Evolutionary conservation across 1,284 basidiomycete genomes (phyloP), one percentile per base, ranked within the genome.

Genomic region (Boletus mariae): DNA sequence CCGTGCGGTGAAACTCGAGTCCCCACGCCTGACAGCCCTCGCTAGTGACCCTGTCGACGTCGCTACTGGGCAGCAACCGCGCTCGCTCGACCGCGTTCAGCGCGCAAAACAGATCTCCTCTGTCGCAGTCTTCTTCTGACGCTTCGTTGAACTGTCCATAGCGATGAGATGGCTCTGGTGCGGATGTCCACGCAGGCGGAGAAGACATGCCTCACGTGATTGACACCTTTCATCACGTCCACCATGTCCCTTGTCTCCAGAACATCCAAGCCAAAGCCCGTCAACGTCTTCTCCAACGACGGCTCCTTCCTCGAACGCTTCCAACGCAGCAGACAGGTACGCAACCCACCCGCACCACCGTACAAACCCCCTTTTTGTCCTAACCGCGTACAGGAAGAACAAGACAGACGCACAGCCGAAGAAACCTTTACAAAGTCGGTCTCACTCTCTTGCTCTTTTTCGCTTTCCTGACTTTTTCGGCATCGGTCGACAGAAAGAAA

Each of bases 231-330:
- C 5, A 17, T 32, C 31, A 17, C 55, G 8, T 12, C 34, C 50
- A 47, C 23, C 51, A 63, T 61, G 59, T 58, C 54, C 25, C 68
- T 59, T 1, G 45, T 52, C 29, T 23, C 57, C 4, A 65, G 56
- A 35, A 37, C 44, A 5, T 54, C 65, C 23, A 79, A 77, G 63
- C 52, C 66, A 35, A 80, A 80, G 60, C 73, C 80, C 3, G 63
- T 71, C 51, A 83, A 83, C 63, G 73, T 83, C 26, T 83, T 83
- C 63, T 75, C 80, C 59, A 76, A 82, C 60, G 81, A 83, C 57
- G 80, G 81, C 25, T 80, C 80, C 28, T 83, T 83, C 64, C 66
- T 82, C 56, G 76, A 81, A 59, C 74, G 80, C n/a, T 76, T 83
- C 61, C 77, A 80, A 68, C 75, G 76, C 38, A 68, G 71, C 48